Percentiles rank a stretch among this genome's conserved stretches.
phyloP scores from a whole-genome alignment of 2,329 filamentous ascomycete species.

The Trichoderma simmonsii region DNA sequence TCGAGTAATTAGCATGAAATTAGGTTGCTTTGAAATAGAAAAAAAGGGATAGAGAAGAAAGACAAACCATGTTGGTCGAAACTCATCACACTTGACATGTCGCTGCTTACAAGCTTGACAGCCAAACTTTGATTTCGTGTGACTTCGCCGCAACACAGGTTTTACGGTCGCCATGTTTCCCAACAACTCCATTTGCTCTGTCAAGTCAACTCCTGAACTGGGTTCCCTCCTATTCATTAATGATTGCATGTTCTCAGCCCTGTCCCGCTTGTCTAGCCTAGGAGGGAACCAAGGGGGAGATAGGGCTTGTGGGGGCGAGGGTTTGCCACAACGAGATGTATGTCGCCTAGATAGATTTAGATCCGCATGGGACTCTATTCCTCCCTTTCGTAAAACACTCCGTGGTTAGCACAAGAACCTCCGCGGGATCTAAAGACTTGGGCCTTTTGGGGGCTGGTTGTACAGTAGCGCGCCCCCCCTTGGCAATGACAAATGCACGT shows the following conservation, averaged over 20 bases:
- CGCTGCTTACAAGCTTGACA: slow-evolving; percentile 7
- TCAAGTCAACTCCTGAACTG: background rate
- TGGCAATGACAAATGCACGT: slow-evolving; percentile 6
- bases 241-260: background rate
- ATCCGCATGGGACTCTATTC: background rate
- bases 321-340: background rate
- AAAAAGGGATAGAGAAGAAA: background rate
- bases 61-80: slow-evolving; percentile 8
- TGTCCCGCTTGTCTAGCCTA: background rate
- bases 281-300: background rate
- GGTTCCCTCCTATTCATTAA: slow-evolving; percentile 3
- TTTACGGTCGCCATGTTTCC: slow-evolving; percentile 1
- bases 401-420: background rate
- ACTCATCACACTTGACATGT: slow-evolving; percentile 11
- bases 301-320: background rate
- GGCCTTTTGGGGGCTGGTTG: background rate
- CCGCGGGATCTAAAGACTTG: background rate
- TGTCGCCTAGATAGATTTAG: background rate
- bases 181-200: background rate
- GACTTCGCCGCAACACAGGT: slow-evolving; percentile 4
- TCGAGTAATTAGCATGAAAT: background rate
- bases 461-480: background rate
- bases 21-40: background rate
- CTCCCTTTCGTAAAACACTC: slow-evolving; percentile 1
- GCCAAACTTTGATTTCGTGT: slow-evolving; percentile 10